Evolutionary conservation across 2,329 filamentous ascomycete genomes (phyloP), one percentile per base, ranked within the genome.

Genomic region (Penicillium sp.): DNA sequence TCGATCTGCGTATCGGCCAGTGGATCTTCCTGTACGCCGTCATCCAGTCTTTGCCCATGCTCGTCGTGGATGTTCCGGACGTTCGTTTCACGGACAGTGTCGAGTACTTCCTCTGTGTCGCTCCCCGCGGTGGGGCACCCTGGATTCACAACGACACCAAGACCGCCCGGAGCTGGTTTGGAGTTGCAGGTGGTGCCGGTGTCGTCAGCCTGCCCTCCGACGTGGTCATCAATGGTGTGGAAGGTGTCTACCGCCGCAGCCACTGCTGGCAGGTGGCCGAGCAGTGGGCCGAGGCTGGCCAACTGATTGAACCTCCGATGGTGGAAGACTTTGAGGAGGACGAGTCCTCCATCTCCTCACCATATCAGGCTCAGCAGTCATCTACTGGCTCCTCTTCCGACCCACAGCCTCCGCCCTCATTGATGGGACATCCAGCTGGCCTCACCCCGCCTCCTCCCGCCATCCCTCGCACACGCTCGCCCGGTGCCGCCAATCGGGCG

Each of bases 241-340:
- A 88, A 61, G 83, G 81, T 39, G 79, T 85, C 38, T 88, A 86
- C 66, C 78, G 81, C 13, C 79, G 84, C 37, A 84, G 81, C 53
- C 84, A 88, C 63, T 87, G 84, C 68, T 88, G 84, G 84, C 71
- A 77, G 50, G 76, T 79, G 59, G 84, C 83, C 3, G 76, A 81
- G 57, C 74, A 78, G 57, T 87, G 84, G 84, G 75, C 75, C 7
- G 72, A 74, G 31, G 71, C 73, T 15, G 66, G 67, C 46, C 57
- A 64, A 43, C 57, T 70, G 13, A 51, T 70, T 38, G 66, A 58
- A 3, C 65, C 66, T 4, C 64, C 69, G 1, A 59, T 62, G 44
- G 49, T 66, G 4, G 67, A 68, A 25, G 67, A 69, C 13, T 70
- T 69, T 42, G 66, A 68, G 10, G 66, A 70, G 18, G 63, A 69